These are phyloP conservation scores for Ascocoryne sarcoides DNA, from an alignment of 2,329 filamentous ascomycete genomes.

Conservation along the genomic window DNA sequence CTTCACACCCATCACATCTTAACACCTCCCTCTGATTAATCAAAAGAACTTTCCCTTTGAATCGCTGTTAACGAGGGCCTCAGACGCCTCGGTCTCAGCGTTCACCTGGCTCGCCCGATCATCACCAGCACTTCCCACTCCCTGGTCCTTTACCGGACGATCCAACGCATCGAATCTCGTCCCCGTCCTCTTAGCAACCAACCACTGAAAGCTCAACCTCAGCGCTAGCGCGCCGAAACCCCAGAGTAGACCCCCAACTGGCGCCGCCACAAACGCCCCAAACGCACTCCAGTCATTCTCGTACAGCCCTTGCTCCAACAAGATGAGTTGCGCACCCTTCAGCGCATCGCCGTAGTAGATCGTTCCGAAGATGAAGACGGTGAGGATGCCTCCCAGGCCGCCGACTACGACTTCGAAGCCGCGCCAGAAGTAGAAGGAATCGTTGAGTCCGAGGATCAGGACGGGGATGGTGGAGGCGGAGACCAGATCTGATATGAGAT, in stretches of 20 bases:
- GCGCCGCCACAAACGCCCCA: constrained; percentile 73
- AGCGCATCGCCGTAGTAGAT: constrained; percentile 65
- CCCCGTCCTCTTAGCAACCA: constrained; percentile 48
- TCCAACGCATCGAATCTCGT: constrained; percentile 60
- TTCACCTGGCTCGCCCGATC: constrained; percentile 17
- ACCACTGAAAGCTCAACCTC: constrained; percentile 42
- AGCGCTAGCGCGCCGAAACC: constrained; percentile 53
- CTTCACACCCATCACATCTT: too few relatives aligned
- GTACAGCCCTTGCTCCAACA: constrained; percentile 68
- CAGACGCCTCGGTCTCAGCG: too few relatives aligned
- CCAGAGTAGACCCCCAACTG: constrained; percentile 66
- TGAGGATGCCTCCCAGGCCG: constrained; percentile 67
- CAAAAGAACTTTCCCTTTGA: constrained; percentile 28
- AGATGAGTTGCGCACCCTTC: constrained; percentile 56
- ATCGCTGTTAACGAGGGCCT: too few relatives aligned
- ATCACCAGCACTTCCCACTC: too few relatives aligned
- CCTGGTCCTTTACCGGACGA: constrained; percentile 35
- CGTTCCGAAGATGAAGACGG: constrained; percentile 72
- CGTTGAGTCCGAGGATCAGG: constrained; percentile 61
- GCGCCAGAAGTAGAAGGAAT: constrained; percentile 62
- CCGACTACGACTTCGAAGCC: constrained; percentile 75
- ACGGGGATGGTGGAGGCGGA: constrained; percentile 69
- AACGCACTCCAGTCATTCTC: constrained; percentile 73
- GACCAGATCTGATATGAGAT: constrained; percentile 72
- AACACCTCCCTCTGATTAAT: neutral